Evolutionary conservation across 2,329 filamentous ascomycete species (phyloP).

Genomic region (Cladosporium velox): DNA sequence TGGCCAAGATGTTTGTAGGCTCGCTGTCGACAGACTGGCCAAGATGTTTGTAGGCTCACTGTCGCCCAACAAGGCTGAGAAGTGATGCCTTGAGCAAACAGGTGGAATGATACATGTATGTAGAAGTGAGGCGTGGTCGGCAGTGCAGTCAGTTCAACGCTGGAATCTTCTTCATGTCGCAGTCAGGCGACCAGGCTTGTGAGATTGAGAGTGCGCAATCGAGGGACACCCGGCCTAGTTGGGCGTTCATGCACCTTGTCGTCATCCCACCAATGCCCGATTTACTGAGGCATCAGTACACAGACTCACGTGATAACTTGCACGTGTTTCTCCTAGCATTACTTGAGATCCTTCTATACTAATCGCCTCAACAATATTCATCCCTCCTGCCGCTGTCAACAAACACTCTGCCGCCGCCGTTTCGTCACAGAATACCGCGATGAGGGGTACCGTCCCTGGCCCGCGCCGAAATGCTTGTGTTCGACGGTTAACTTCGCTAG

Average conservation of each 20-base stretch:
- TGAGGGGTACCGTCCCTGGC: constrained; percentile 4
- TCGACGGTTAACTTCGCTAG: not conserved
- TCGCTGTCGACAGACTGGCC: not conserved
- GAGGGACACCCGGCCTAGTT: not conserved
- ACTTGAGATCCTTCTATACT: not conserved
- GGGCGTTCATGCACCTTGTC: not conserved
- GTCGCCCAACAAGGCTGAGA: not conserved
- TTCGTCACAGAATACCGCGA: not conserved
- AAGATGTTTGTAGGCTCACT: not conserved
- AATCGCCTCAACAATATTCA: not conserved
- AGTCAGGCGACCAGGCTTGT: not conserved
- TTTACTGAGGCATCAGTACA: not conserved
- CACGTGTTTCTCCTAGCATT: not conserved
- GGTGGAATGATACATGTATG: not conserved
- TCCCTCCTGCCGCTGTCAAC: not conserved
- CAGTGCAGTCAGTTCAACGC: not conserved
- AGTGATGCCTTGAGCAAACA: not conserved
- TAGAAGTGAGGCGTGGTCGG: not conserved
- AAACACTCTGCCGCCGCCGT: not conserved
- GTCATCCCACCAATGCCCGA: not conserved
- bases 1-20: not conserved
- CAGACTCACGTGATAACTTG: not conserved
- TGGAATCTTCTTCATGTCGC: not conserved
- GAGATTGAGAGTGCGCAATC: not conserved
- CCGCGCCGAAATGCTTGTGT: constrained; percentile 1